These are phyloP conservation scores for Fusarium cicatricum DNA, from an alignment of 2,329 filamentous ascomycete species.

Conservation along the genomic window DNA sequence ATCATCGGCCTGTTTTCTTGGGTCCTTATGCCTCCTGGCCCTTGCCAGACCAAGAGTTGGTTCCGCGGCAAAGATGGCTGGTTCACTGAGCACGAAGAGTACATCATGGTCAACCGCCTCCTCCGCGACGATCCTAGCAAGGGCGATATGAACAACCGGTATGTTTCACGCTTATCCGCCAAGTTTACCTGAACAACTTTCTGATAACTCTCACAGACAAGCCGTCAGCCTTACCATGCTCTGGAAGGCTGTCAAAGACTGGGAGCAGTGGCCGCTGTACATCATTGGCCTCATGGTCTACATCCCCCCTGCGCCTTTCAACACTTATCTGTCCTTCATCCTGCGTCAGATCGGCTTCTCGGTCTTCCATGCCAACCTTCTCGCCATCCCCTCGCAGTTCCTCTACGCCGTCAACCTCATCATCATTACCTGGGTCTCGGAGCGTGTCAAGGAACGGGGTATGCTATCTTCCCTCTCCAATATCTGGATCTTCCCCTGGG, in stretches of 20 bases:
- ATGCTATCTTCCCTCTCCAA: conserved; percentile 56
- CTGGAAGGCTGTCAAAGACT: conserved; percentile 63
- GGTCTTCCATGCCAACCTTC: conserved; percentile 56
- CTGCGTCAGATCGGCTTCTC: conserved; percentile 54
- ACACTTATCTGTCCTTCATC: conserved; percentile 56
- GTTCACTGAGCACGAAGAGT: conserved; percentile 68
- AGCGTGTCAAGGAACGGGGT: conserved; percentile 54
- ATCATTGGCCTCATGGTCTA: conserved; percentile 59
- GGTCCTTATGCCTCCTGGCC: conserved; percentile 56
- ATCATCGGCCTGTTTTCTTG: conserved; percentile 54
- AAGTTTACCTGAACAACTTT: rapidly evolving
- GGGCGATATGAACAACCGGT: conserved; percentile 68
- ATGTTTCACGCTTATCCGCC: background rate
- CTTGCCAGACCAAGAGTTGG: conserved; percentile 61
- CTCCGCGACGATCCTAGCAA: conserved; percentile 68
- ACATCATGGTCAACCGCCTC: conserved; percentile 68
- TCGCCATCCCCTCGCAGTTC: conserved; percentile 55
- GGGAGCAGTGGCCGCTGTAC: conserved; percentile 63
- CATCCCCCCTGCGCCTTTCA: conserved; percentile 53
- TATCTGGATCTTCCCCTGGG: conserved; percentile 60
- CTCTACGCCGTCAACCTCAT: conserved; percentile 57
- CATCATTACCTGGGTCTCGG: conserved; percentile 55
- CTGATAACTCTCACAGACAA: conserved; percentile 49
- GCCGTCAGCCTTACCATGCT: conserved; percentile 47
- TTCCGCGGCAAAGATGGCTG: conserved; percentile 67